Evolutionary conservation across 345 rosid species (phyloP).

Genomic region (Eucalyptus shirleyi): DNA sequence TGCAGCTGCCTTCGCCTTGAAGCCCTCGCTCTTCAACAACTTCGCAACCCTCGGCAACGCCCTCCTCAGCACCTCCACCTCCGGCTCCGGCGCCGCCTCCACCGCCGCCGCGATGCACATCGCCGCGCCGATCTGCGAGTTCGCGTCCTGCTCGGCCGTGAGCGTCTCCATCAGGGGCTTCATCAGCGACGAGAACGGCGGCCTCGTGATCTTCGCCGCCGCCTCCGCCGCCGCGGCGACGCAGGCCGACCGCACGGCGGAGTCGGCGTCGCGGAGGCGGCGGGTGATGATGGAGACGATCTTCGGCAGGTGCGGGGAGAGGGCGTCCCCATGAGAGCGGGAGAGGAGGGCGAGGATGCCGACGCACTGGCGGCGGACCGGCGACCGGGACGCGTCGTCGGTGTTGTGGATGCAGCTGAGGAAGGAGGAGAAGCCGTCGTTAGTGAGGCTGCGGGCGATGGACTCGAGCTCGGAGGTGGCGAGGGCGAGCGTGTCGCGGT

Average conservation of each 20-base stretch:
- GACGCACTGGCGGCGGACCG: conserved; percentile 80
- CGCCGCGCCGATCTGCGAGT: conserved; percentile 77
- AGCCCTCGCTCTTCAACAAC: conserved; percentile 51
- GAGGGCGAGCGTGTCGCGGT: conserved; percentile 79
- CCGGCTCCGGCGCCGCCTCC: conserved; percentile 54
- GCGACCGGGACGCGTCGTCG: conserved; percentile 59
- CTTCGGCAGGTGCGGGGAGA: conserved; percentile 66
- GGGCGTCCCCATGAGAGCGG: conserved; percentile 57
- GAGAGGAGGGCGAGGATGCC: conserved; percentile 58
- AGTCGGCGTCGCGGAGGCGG: conserved; percentile 76
- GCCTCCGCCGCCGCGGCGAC: conserved; percentile 57
- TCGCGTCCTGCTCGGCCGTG: conserved; percentile 51
- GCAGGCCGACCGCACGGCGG: conserved; percentile 84
- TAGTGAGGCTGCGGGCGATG: conserved; percentile 48
- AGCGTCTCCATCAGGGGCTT: conserved; percentile 61
- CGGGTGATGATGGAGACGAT: conserved; percentile 70
- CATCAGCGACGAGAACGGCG: conserved; percentile 40
- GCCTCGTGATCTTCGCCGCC: conserved; percentile 40
- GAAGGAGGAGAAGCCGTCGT: conserved; percentile 55
- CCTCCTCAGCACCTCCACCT: conserved; percentile 46
- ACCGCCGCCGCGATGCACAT: conserved; percentile 73
- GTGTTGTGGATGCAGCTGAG: conserved; percentile 66
- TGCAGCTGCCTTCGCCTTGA: conserved; percentile 63
- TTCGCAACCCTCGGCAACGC: conserved; percentile 65
- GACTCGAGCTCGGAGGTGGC: conserved; percentile 82